Conservation (phyloP, 495 filamentous ascomycete genomes). For the Viridothelium virens region DNA sequence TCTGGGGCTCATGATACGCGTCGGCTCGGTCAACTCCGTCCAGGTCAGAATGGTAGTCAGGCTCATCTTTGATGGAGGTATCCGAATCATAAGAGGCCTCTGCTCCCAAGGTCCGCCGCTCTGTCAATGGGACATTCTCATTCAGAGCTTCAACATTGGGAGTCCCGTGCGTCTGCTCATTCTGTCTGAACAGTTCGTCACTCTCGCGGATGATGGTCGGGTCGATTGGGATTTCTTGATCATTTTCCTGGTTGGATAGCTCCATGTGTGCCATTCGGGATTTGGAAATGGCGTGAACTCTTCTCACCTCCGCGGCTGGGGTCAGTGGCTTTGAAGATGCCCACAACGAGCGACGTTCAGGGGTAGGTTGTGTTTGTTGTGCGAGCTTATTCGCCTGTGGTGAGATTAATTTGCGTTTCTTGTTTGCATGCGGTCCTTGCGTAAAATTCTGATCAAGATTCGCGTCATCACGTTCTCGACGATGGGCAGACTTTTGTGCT, state of each 20-base stretch:
- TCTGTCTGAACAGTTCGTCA: not conserved
- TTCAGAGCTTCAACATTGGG: not conserved
- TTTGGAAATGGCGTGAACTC: not conserved
- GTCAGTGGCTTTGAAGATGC: slow-evolving; percentile 7
- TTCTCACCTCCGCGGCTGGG: not conserved
- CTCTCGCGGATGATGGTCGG: too few species aligned
- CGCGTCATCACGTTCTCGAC: not conserved
- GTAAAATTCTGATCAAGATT: not conserved
- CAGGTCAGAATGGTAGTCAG: not conserved
- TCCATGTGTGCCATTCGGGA: not conserved
- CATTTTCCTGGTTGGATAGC: not conserved
- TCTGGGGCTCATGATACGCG: not conserved
- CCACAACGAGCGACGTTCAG: slow-evolving; percentile 5
- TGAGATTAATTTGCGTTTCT: not conserved
- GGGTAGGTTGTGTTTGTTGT: slow-evolving; percentile 3
- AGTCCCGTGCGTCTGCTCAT: not conserved
- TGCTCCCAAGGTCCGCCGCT: not conserved
- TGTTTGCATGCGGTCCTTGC: not conserved
- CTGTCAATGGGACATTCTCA: not conserved
- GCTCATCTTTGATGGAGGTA: slow-evolving; percentile 5
- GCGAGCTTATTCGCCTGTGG: not conserved
- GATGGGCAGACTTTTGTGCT: not conserved
- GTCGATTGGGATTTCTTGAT: not conserved
- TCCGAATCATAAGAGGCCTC: not conserved
- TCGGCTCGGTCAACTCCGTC: not conserved